A percentile compares a stretch with the other conserved stretches of the same genome.
phyloP scores from a whole-genome alignment of 2,329 filamentous ascomycete genomes.

The Cordyceps javanica region DNA sequence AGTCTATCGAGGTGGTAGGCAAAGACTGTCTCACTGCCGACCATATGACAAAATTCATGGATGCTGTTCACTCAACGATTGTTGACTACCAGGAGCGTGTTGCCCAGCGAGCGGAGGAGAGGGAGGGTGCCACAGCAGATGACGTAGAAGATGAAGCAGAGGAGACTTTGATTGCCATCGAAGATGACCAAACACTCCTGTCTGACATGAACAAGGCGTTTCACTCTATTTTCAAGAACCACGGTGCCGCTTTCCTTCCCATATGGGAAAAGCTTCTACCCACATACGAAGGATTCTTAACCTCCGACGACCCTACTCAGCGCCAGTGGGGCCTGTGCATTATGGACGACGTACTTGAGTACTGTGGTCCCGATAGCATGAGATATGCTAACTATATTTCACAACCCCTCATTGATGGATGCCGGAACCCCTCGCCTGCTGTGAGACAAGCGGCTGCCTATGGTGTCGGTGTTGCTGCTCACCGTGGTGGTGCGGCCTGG shows the following conservation, averaged over 20 bases:
- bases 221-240: constrained; percentile 98
- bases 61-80: constrained; percentile 75
- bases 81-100: constrained; percentile 92
- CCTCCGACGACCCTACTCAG: constrained; percentile 77
- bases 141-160: constrained; percentile 88
- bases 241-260: constrained; percentile 75
- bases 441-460: constrained; percentile 96
- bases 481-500: constrained; percentile 84
- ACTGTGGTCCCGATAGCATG: constrained; percentile 84
- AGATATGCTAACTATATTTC: constrained; percentile 82
- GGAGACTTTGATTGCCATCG: constrained; percentile 82
- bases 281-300: constrained; percentile 82
- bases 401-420: constrained; percentile 77
- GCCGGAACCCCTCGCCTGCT: constrained; percentile 77
- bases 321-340: constrained; percentile 99
- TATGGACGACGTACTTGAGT: constrained; percentile 96
- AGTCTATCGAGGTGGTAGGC: constrained; percentile 90
- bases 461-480: constrained; percentile 89
- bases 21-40: constrained; percentile 70
- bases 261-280: constrained; percentile 80
- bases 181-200: constrained; percentile 92
- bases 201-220: constrained; percentile 99
- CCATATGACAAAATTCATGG: constrained; percentile 84
- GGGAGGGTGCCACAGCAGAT: constrained; percentile 64
- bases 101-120: constrained; percentile 74